Evolutionary conservation across 345 rosid species (phyloP), one percentile per base, ranked within the genome.

Genomic region (Lagerstroemia speciosa): DNA sequence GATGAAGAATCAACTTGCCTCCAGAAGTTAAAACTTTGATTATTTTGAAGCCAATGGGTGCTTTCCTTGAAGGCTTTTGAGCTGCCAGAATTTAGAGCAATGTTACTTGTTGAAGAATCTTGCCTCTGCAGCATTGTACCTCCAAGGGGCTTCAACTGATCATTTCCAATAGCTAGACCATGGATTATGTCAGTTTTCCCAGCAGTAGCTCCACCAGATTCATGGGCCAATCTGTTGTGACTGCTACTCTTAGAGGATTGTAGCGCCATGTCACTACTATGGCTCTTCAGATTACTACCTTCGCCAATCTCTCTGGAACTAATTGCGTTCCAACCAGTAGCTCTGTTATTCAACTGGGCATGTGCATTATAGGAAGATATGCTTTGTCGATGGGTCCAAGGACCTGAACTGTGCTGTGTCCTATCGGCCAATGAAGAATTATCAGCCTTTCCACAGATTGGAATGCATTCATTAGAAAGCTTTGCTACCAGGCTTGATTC

Each of bases 111-210:
- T 66, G 77, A 73, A 71, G 84, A 77, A 73, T 68, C 80, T 75
- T 73, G 82, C 73, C 67, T 77, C 60, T 77, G 79, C 29, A 70
- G 75, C 80, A 76, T 65, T 74, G 63, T 14, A 20, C 34, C 34
- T 58, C 63, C 83, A 45, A 74, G 38, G 67, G 83, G 78, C 67
- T 78, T 78, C 58, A 73, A 71, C 33, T 65, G 72, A 71, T 80
- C 86, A 43, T 69, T 12, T 16, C 61, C 79, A 67, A 62, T 66
- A 78, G 75, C 24, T 17, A 19, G 33, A 58, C 63, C 40, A 71
- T 82, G 77, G 83, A 80, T 74, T 64, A 82, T 74, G 74, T 69
- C 84, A 70, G n/a, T n/a, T n/a, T 79, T 85, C 82, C 83, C 76
- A 17, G 57, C 41, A 64, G 62, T 74, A 79, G 74, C 40, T 68